Evolutionary conservation across 345 rosid species (phyloP).

Genomic region (Populus ilicifolia): DNA sequence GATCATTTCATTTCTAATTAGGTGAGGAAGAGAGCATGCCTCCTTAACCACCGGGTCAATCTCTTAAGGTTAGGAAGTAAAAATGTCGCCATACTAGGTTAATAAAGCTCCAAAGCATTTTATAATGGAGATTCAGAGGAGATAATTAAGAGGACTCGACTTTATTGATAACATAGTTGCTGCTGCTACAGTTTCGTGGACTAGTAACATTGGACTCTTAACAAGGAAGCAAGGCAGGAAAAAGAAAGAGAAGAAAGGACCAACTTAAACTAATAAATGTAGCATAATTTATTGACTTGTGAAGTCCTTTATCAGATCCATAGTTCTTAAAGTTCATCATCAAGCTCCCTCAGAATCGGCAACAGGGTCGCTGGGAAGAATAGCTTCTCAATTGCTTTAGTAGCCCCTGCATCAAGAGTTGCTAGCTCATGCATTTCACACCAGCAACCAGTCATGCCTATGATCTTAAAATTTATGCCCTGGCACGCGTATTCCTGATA

Average conservation of each 20-base stretch:
- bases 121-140: no score
- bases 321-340: neutral
- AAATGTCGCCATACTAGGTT: no score
- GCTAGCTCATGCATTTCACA: neutral
- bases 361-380: neutral
- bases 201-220: neutral
- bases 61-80: no score
- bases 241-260: neutral
- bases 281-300: neutral
- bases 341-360: slow-evolving; percentile 12
- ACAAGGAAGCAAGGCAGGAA: neutral
- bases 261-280: neutral
- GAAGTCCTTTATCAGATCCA: neutral
- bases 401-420: slow-evolving; percentile 16
- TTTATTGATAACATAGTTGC: no score
- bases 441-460: neutral
- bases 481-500: slow-evolving; percentile 7
- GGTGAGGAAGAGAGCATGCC: no score
- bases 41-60: no score
- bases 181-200: no score
- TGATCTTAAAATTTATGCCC: slow-evolving; percentile 12
- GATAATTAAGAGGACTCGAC: no score
- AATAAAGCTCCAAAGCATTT: no score
- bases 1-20: no score
- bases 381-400: slow-evolving; percentile 12